Evolutionary conservation across 345 rosid species (phyloP).

Genomic region (Salix viminalis): DNA sequence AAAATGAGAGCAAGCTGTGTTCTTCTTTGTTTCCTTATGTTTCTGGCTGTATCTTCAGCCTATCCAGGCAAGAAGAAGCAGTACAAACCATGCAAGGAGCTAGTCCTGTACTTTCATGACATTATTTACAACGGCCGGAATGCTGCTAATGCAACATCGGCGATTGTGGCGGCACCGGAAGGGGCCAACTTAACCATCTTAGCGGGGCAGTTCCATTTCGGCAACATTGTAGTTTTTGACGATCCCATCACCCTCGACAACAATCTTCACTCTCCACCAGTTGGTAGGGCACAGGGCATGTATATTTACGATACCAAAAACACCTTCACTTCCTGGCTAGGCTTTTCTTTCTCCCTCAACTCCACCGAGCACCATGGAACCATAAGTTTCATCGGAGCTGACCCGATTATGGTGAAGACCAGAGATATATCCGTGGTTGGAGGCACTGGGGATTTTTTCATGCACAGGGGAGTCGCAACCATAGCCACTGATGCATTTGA

Average conservation of each 20-base stretch:
- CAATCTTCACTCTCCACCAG: constrained; percentile 35
- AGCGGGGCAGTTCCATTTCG: constrained; percentile 35
- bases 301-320: constrained; percentile 40
- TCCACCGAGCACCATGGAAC: constrained; percentile 31
- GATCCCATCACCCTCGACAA: constrained; percentile 52
- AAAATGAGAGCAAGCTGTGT: constrained; percentile 10
- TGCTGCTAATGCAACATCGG: constrained; percentile 37
- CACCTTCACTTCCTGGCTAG: constrained; percentile 49
- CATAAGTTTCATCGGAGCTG: constrained; percentile 42
- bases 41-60: constrained; percentile 6
- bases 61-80: background rate
- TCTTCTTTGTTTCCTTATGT: constrained; percentile 1
- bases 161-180: constrained; percentile 40
- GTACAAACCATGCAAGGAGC: constrained; percentile 34
- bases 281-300: constrained; percentile 50
- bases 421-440: constrained; percentile 47
- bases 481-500: constrained; percentile 41
- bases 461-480: constrained; percentile 49
- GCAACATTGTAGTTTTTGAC: constrained; percentile 43
- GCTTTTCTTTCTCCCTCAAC: constrained; percentile 42
- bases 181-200: constrained; percentile 32
- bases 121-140: constrained; percentile 48
- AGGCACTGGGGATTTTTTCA: constrained; percentile 51
- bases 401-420: constrained; percentile 35
- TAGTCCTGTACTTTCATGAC: constrained; percentile 46